phyloP scores from a whole-genome alignment of 2,329 filamentous ascomycete species.

The Paraphoma sp. region DNA sequence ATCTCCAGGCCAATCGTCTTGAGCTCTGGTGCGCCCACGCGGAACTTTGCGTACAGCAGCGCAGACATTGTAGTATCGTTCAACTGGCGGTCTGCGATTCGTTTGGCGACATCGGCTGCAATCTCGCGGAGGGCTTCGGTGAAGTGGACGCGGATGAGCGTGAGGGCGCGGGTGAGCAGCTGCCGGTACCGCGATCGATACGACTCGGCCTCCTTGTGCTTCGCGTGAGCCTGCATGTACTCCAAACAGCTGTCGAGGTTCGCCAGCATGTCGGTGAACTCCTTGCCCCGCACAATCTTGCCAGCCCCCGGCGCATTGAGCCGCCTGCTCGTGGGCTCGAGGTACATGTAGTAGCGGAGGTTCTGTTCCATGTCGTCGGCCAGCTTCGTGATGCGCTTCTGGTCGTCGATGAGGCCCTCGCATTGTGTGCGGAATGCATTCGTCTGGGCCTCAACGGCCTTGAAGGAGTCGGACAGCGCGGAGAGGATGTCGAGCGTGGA shows the following conservation, averaged over 20 bases:
- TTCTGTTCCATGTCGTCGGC: conserved; percentile 87
- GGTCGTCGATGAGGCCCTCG: conserved; percentile 83
- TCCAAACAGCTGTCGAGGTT: conserved; percentile 89
- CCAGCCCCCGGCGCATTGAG: conserved; percentile 92
- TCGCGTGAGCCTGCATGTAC: conserved; percentile 87
- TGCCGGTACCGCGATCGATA: conserved; percentile 89
- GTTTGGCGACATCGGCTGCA: conserved; percentile 66
- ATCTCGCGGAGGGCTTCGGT: conserved; percentile 68
- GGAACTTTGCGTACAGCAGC: conserved; percentile 73
- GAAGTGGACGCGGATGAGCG: conserved; percentile 71
- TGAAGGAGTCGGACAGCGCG: conserved; percentile 83
- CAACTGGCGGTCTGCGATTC: conserved; percentile 69
- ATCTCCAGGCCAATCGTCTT: conserved; percentile 72
- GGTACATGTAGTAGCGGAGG: conserved; percentile 91
- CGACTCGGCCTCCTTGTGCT: conserved; percentile 84
- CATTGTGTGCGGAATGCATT: conserved; percentile 93
- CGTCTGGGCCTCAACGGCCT: conserved; percentile 85
- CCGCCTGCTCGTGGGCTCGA: conserved; percentile 87
- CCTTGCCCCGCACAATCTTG: conserved; percentile 80
- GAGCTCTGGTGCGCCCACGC: conserved; percentile 69
- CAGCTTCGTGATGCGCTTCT: conserved; percentile 77
- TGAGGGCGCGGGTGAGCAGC: conserved; percentile 73
- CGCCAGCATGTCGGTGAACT: conserved; percentile 85
- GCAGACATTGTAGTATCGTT: conserved; percentile 77
- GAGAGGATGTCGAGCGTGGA: conserved; percentile 77